Percentiles rank a stretch among this genome's conserved stretches.
phyloP scores from a whole-genome alignment of 2,329 filamentous ascomycete species.

The Fusarium proliferatum region DNA sequence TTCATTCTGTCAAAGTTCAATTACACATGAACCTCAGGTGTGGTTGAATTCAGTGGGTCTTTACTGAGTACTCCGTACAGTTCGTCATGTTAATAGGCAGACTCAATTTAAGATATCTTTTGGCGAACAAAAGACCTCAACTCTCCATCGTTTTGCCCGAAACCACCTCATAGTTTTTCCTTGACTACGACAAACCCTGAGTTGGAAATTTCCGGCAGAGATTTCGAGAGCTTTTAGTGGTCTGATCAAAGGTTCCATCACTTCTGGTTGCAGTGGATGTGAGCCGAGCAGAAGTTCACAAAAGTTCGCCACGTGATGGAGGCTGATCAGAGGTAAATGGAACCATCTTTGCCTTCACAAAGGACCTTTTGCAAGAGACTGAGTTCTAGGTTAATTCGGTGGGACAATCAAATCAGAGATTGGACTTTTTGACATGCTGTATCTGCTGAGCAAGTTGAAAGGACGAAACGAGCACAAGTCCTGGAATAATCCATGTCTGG shows the following conservation, averaged over 20 bases:
- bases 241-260: slow-evolving; percentile 32
- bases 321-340: slow-evolving; percentile 12
- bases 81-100: neutral
- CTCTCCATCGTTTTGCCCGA: neutral
- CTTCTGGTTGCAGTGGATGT: slow-evolving; percentile 14
- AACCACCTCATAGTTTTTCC: neutral
- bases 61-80: neutral
- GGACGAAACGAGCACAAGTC: neutral
- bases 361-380: slow-evolving; percentile 30
- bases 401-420: slow-evolving; percentile 5
- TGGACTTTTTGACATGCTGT: neutral
- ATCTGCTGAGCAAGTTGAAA: neutral
- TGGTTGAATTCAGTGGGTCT: neutral
- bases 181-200: neutral
- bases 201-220: slow-evolving; percentile 4
- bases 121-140: neutral
- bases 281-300: slow-evolving; percentile 19
- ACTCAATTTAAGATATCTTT: neutral
- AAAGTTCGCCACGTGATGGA: slow-evolving; percentile 35
- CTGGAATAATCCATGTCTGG: neutral
- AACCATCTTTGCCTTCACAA: slow-evolving; percentile 16
- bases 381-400: neutral
- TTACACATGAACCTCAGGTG: neutral
- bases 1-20: neutral
- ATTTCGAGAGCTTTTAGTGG: slow-evolving; percentile 16